Percentiles rank a stretch among this genome's conserved stretches.
Evolutionary conservation across 345 rosid species (phyloP).

Genomic region (Moricandia moricandioides): DNA sequence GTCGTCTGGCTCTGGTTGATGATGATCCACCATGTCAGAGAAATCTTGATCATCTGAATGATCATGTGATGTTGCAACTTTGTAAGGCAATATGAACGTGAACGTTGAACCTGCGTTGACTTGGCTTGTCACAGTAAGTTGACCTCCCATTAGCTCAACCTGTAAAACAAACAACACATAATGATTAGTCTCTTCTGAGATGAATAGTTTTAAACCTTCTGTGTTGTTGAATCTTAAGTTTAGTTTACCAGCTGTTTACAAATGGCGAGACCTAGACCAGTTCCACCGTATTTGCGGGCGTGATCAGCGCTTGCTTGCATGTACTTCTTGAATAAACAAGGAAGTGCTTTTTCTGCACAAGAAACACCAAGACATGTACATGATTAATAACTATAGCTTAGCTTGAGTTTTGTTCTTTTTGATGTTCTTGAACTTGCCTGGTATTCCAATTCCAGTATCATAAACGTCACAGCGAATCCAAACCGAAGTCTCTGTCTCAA

Average conservation of each 20-base stretch:
- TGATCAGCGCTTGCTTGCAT: constrained; percentile 97
- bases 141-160: constrained; percentile 99
- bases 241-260: constrained; percentile 87
- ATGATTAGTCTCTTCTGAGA: background rate
- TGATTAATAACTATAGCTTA: background rate
- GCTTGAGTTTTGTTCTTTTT: background rate
- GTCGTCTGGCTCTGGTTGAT: constrained; percentile 55
- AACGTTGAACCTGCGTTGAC: constrained; percentile 85
- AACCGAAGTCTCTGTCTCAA: constrained; percentile 62
- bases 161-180: constrained; percentile 11
- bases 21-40: constrained; percentile 63
- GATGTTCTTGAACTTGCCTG: constrained; percentile 49
- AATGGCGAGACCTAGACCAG: constrained; percentile 95
- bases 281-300: constrained; percentile 94
- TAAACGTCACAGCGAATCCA: constrained; percentile 90
- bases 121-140: constrained; percentile 79
- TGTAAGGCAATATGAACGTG: constrained; percentile 86
- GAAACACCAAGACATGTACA: constrained; percentile 7
- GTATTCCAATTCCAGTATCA: constrained; percentile 97
- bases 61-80: constrained; percentile 51
- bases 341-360: constrained; percentile 76
- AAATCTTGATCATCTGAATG: constrained; percentile 74
- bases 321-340: constrained; percentile 78
- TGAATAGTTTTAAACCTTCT: background rate
- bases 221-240: no score